These are phyloP conservation scores for Fusarium coicis DNA, from an alignment of 2,329 filamentous ascomycete species.

Conservation along the genomic window DNA sequence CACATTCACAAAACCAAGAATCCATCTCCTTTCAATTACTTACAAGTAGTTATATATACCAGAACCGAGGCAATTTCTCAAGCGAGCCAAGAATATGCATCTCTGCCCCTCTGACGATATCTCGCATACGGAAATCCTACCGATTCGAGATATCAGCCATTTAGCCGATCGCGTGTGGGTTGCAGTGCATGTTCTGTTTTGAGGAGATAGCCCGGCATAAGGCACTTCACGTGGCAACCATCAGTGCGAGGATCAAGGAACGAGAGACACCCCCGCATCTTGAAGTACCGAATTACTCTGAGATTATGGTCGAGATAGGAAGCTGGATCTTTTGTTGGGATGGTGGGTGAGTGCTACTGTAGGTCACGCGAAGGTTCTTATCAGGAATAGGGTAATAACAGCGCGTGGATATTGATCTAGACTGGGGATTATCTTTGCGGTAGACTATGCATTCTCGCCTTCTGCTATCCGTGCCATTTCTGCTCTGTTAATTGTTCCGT, in stretches of 20 bases:
- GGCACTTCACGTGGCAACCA: neutral
- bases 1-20: neutral
- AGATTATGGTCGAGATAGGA: neutral
- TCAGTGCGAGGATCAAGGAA: neutral
- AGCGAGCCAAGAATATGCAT: neutral
- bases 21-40: neutral
- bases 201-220: neutral
- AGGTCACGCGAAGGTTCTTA: neutral
- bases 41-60: neutral
- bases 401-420: neutral
- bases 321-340: neutral
- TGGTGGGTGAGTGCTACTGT: neutral
- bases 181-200: neutral
- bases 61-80: neutral
- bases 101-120: neutral
- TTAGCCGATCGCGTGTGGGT: neutral
- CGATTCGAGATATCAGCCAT: neutral
- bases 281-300: neutral
- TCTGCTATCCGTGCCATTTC: neutral
- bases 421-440: no score
- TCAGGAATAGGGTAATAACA: neutral
- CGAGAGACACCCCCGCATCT: neutral
- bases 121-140: neutral
- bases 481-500: neutral
- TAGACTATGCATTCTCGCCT: neutral